phyloP scores from a whole-genome alignment of 2,329 filamentous ascomycete genomes.

The Thielaviopsis ethacetica region DNA sequence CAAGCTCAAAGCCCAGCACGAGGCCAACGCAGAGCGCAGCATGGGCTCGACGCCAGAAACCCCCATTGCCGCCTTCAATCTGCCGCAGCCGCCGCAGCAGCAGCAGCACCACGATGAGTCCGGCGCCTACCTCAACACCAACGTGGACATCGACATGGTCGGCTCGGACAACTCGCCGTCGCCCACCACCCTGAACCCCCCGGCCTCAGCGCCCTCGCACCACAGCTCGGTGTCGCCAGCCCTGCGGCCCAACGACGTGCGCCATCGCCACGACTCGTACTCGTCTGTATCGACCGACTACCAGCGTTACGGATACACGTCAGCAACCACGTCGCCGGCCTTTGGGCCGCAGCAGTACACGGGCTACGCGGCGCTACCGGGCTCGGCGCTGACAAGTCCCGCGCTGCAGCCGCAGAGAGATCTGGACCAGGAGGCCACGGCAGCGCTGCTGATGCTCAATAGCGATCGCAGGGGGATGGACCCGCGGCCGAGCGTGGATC shows the following conservation, averaged over 20 bases:
- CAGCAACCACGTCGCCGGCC: conserved; percentile 37
- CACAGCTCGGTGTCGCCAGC: conserved; percentile 38
- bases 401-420: conserved; percentile 38
- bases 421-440: conserved; percentile 62
- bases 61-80: conserved; percentile 1
- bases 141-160: conserved; percentile 53
- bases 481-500: conserved; percentile 30
- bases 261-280: conserved; percentile 33
- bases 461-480: conserved; percentile 46
- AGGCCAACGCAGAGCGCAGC: conserved; percentile 18
- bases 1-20: conserved; percentile 52
- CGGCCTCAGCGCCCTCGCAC: conserved; percentile 21
- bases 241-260: conserved; percentile 28
- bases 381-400: conserved; percentile 42
- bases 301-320: conserved; percentile 33
- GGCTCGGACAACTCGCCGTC: conserved; percentile 32
- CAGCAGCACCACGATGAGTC: conserved; percentile 24
- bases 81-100: neutral
- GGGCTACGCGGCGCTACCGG: conserved; percentile 22
- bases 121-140: conserved; percentile 34
- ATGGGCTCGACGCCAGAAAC: neutral
- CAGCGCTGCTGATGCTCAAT: conserved; percentile 77
- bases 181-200: conserved; percentile 24
- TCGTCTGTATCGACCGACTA: conserved; percentile 37
- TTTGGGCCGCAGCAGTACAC: conserved; percentile 37